Percentiles rank a stretch among this genome's conserved stretches.
phyloP scores from a whole-genome alignment of 2,329 filamentous ascomycete genomes.

The Blumeria graminis region DNA sequence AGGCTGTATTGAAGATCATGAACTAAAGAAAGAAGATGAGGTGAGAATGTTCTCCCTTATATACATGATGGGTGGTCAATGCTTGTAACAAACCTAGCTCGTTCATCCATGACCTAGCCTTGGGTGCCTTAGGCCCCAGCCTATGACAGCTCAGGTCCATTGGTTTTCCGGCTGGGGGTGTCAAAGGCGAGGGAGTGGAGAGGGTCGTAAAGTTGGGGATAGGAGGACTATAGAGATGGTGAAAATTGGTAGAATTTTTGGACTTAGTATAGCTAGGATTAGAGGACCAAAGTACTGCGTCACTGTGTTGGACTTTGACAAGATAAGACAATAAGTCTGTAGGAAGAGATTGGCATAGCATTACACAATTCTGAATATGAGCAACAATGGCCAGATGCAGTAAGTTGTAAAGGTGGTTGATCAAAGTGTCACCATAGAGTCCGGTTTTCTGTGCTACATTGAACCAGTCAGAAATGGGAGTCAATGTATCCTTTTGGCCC shows the following conservation, averaged over 20 bases:
- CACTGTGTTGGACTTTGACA: not conserved
- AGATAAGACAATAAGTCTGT: not conserved
- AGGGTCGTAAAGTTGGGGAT: not conserved
- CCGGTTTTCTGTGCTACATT: not conserved
- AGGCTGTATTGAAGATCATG: too few relatives aligned
- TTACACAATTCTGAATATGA: not conserved
- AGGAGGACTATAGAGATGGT: not conserved
- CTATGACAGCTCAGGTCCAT: constrained; percentile 1
- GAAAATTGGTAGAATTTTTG: not conserved
- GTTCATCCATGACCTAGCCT: too few relatives aligned
- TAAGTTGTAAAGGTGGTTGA: not conserved
- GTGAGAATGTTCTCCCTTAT: too few relatives aligned
- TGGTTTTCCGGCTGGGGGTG: not conserved
- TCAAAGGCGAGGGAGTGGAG: not conserved
- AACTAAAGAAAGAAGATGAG: too few relatives aligned
- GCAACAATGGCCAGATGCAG: not conserved
- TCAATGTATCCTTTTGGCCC: not conserved
- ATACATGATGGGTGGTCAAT: too few relatives aligned
- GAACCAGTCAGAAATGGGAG: not conserved
- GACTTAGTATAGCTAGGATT: not conserved
- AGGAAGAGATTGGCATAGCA: not conserved
- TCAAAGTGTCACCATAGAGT: not conserved
- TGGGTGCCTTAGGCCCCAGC: too few relatives aligned
- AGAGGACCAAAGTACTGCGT: not conserved
- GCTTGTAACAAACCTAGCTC: too few relatives aligned